These are phyloP conservation scores for Rosellinia necatrix DNA, from an alignment of 2,329 filamentous ascomycete species.

Conservation along the genomic window DNA sequence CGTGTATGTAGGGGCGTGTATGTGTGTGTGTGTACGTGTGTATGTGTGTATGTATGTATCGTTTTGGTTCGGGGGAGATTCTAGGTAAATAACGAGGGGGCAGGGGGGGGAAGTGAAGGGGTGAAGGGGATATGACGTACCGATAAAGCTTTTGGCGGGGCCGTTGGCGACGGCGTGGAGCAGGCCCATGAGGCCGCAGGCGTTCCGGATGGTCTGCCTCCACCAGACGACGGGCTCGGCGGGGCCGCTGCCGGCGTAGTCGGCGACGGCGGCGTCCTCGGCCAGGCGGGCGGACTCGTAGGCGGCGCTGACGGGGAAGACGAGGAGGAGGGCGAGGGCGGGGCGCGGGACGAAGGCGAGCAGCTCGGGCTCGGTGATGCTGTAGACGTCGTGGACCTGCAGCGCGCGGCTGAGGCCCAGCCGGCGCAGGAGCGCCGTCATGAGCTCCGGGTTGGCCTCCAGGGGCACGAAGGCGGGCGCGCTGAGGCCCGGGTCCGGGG, in stretches of 20 bases:
- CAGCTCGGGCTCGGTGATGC: slow-evolving; percentile 81
- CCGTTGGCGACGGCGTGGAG: slow-evolving; percentile 85
- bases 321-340: slow-evolving; percentile 84
- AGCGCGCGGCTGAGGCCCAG: slow-evolving; percentile 82
- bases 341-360: slow-evolving; percentile 88
- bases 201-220: slow-evolving; percentile 91
- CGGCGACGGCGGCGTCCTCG: slow-evolving; percentile 68
- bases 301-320: slow-evolving; percentile 80
- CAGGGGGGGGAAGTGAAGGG: not conserved
- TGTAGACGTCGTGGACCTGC: slow-evolving; percentile 88
- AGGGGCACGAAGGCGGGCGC: slow-evolving; percentile 60
- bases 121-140: slow-evolving; percentile 41
- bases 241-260: slow-evolving; percentile 71
- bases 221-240: slow-evolving; percentile 87
- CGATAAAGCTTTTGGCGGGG: slow-evolving; percentile 65
- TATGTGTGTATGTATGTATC: no score
- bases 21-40: no score
- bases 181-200: slow-evolving; percentile 88
- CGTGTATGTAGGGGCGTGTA: no score
- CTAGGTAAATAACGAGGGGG: slow-evolving; percentile 35
- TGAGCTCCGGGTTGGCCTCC: slow-evolving; percentile 83
- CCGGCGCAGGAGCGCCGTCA: slow-evolving; percentile 79
- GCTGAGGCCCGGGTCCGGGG: slow-evolving; percentile 46
- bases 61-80: not conserved
- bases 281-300: slow-evolving; percentile 78